These are phyloP conservation scores for Paxillus involutus DNA, from an alignment of 768 basidiomycete genomes.

Conservation along the genomic window DNA sequence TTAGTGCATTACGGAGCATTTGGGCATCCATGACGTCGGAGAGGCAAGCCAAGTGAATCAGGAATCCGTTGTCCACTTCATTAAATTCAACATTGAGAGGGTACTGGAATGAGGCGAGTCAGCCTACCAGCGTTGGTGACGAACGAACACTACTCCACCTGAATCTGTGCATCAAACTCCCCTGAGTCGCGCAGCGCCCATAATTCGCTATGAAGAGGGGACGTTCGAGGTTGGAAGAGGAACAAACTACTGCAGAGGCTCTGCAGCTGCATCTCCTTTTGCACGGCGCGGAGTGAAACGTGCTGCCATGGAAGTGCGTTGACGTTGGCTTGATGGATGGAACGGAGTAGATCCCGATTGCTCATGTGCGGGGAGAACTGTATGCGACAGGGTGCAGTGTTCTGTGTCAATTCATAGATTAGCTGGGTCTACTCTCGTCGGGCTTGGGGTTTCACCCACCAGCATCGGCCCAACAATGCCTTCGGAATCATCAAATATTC, in stretches of 20 bases:
- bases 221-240: conserved; percentile 38
- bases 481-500: conserved; percentile 40
- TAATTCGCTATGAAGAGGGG: background rate
- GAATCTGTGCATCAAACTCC: conserved; percentile 20
- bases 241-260: conserved; percentile 44
- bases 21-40: conserved; percentile 26
- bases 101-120: conserved; percentile 32
- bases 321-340: conserved; percentile 39
- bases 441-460: conserved; percentile 27
- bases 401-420: conserved; percentile 26
- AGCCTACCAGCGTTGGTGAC: background rate
- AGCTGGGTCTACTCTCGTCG: background rate
- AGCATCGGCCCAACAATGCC: conserved; percentile 47
- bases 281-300: conserved; percentile 43
- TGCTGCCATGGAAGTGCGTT: conserved; percentile 45
- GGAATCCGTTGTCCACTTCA: conserved; percentile 30
- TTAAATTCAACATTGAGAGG: conserved; percentile 43
- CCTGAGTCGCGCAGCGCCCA: conserved; percentile 23
- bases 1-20: conserved; percentile 17
- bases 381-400: conserved; percentile 46
- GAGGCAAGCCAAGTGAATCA: conserved; percentile 36
- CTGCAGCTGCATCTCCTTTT: conserved; percentile 30
- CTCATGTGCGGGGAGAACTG: conserved; percentile 20
- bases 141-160: conserved; percentile 24
- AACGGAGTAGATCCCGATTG: conserved; percentile 36